A percentile compares a stretch with the other conserved stretches of the same genome.
These are phyloP conservation scores for Chytriomyces confervae DNA, from an alignment of 192 early-diverging fungal species.

Conservation along the genomic window DNA sequence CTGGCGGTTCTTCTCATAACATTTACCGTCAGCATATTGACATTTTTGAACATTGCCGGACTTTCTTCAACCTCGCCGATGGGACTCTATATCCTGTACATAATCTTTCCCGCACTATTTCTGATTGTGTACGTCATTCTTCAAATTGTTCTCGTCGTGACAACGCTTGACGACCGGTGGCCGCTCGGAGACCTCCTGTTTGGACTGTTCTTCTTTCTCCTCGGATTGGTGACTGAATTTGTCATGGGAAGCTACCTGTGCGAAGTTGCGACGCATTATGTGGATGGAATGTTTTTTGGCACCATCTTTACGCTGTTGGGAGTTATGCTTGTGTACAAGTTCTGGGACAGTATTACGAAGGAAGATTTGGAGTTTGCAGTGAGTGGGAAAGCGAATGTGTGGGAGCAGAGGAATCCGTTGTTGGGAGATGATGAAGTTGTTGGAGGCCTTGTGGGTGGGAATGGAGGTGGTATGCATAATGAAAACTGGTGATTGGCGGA, in stretches of 20 bases:
- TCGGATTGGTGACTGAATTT: constrained; percentile 83
- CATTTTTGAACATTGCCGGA: constrained; percentile 71
- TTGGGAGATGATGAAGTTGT: constrained; percentile 48
- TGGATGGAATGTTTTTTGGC: constrained; percentile 97
- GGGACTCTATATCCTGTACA: constrained; percentile 84
- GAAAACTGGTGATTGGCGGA: neutral
- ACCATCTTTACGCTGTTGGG: constrained; percentile 86
- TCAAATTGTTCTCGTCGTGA: constrained; percentile 93
- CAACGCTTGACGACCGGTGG: constrained; percentile 95
- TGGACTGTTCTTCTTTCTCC: constrained; percentile 83
- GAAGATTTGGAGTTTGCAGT: constrained; percentile 96
- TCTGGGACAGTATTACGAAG: constrained; percentile 99
- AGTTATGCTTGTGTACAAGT: constrained; percentile 99
- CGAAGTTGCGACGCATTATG: constrained; percentile 88
- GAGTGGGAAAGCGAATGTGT: constrained; percentile 79
- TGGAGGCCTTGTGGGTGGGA: constrained; percentile 2
- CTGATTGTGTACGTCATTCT: constrained; percentile 85
- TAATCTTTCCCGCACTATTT: constrained; percentile 84
- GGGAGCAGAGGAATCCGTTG: constrained; percentile 79
- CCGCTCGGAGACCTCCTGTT: constrained; percentile 93
- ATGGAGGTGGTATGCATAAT: neutral
- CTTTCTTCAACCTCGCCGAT: constrained; percentile 70
- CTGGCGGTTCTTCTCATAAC: constrained; percentile 79
- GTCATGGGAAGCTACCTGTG: constrained; percentile 84
- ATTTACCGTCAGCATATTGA: constrained; percentile 81